A percentile compares a stretch with the other conserved stretches of the same genome.
phyloP scores from a whole-genome alignment of 257 asterid species.

The Knoxia roxburghii region DNA sequence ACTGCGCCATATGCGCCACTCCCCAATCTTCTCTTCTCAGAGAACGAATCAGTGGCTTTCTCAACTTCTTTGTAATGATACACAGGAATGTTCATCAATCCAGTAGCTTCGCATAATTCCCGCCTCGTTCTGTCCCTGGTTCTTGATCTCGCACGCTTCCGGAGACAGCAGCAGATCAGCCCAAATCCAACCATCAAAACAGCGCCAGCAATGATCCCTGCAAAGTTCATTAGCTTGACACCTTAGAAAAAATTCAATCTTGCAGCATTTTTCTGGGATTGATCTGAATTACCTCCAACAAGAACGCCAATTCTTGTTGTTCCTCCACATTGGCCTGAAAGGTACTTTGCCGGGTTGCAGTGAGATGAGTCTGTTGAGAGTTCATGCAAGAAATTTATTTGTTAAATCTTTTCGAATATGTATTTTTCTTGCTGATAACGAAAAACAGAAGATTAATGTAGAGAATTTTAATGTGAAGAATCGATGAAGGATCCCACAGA shows the following conservation, averaged over 20 bases:
- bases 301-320: conserved; percentile 66
- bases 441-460: too few relatives aligned
- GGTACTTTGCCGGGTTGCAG: conserved; percentile 66
- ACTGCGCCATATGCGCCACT: conserved; percentile 79
- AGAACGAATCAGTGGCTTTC: conserved; percentile 63
- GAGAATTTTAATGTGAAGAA: too few relatives aligned
- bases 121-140: conserved; percentile 36
- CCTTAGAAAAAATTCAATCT: too few relatives aligned
- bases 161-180: conserved; percentile 46
- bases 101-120: conserved; percentile 43
- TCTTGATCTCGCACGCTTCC: conserved; percentile 33
- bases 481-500: too few relatives aligned
- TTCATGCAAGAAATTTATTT: conserved; percentile 2
- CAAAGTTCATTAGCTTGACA: conserved; percentile 1
- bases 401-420: too few relatives aligned
- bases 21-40: conserved; percentile 62
- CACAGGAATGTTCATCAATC: conserved; percentile 54
- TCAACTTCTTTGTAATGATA: conserved; percentile 61
- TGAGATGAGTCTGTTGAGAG: conserved; percentile 44
- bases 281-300: conserved; percentile 53
- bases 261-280: too few relatives aligned
- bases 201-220: conserved; percentile 70
- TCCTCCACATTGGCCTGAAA: conserved; percentile 81
- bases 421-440: too few relatives aligned
- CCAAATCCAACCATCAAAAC: conserved; percentile 45